These are phyloP conservation scores for Tetragonia tetragonoides DNA, from an alignment of 148 eudicot species.

Conservation along the genomic window DNA sequence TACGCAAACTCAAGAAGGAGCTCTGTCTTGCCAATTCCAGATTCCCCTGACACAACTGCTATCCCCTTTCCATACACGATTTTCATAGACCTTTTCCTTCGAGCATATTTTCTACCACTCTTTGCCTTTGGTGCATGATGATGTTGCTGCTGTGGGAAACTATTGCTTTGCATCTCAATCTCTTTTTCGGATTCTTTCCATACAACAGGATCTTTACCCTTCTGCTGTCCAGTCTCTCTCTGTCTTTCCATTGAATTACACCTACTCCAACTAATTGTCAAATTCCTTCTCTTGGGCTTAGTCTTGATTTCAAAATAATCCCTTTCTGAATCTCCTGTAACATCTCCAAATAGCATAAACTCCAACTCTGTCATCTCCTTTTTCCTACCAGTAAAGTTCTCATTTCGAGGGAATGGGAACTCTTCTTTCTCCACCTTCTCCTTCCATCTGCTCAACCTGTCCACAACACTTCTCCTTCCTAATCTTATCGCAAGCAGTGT, in stretches of 20 bases:
- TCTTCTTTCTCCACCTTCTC: conserved; percentile 84
- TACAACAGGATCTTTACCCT: conserved; percentile 77
- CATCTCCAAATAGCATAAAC: conserved; percentile 90
- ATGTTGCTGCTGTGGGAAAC: conserved; percentile 38
- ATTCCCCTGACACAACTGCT: conserved; percentile 81
- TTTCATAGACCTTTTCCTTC: conserved; percentile 57
- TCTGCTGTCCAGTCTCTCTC: conserved; percentile 43
- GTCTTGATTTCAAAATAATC: conserved; percentile 88
- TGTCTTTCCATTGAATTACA: conserved; percentile 58
- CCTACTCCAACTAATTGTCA: conserved; percentile 75
- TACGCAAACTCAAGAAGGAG: conserved; percentile 92
- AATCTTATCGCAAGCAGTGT: conserved; percentile 79
- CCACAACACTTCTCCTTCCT: conserved; percentile 96
- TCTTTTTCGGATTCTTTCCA: conserved; percentile 96
- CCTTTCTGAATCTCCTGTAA: conserved; percentile 70
- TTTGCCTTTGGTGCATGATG: conserved; percentile 38
- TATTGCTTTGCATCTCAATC: conserved; percentile 77
- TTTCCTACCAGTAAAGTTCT: conserved; percentile 82
- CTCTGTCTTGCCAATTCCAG: conserved; percentile 96
- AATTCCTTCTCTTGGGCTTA: conserved; percentile 55
- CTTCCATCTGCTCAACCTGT: conserved; percentile 73
- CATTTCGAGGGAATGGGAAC: conserved; percentile 87
- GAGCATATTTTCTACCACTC: conserved; percentile 39
- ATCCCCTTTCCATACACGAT: conserved; percentile 86
- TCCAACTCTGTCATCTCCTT: conserved; percentile 86